Evolutionary conservation across 352 stramenopile genomes (phyloP).

Genomic region (Thraustotheca clavata): DNA sequence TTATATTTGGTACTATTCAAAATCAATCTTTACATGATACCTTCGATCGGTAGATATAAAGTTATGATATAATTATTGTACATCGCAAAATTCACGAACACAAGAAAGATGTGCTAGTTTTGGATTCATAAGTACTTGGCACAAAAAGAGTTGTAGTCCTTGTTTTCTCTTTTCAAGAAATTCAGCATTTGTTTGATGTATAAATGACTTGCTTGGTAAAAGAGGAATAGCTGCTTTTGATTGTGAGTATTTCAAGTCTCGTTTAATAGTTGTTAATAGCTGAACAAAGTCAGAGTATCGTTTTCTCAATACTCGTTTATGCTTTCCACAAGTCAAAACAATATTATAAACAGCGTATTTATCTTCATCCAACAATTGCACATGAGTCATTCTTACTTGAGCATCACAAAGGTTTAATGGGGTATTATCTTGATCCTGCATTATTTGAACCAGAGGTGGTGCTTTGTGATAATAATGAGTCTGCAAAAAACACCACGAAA

Average conservation of each 20-base stretch:
- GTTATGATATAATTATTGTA: too few relatives aligned
- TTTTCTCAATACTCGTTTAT: not conserved
- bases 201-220: not conserved
- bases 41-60: too few relatives aligned
- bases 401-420: not conserved
- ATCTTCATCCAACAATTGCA: not conserved
- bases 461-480: not conserved
- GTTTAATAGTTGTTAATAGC: not conserved
- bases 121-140: not conserved
- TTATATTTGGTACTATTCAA: too few relatives aligned
- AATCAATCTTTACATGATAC: too few relatives aligned
- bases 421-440: too few relatives aligned
- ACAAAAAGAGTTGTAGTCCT: not conserved
- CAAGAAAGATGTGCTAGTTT: not conserved
- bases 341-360: not conserved
- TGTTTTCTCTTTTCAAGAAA: not conserved
- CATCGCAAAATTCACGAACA: not conserved
- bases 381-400: not conserved
- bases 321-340: not conserved
- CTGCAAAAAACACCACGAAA: not conserved
- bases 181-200: not conserved
- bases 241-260: not conserved
- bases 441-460: not conserved
- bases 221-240: not conserved
- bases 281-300: constrained; percentile 11